Conservation (phyloP, 768 basidiomycete species). For the Russula brevipes region DNA sequence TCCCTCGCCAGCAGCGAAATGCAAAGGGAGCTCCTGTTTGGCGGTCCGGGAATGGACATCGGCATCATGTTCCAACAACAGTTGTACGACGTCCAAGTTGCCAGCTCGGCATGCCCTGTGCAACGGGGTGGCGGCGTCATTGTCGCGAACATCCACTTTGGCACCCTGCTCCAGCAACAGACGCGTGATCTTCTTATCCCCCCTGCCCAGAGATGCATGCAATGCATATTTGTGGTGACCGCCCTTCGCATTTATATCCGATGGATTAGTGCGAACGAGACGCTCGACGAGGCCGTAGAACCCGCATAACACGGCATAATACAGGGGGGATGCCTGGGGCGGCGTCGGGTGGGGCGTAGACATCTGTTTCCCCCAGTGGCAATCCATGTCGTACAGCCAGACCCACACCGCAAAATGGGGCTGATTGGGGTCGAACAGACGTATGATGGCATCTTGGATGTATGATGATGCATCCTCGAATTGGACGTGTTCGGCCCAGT, state of each 20-base stretch:
- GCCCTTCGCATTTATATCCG: background rate
- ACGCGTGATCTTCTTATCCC: background rate
- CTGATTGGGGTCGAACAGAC: background rate
- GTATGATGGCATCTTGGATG: background rate
- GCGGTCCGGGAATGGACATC: background rate
- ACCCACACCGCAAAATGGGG: conserved; percentile 6
- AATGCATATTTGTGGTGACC: background rate
- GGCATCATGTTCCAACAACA: background rate
- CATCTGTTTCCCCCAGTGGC: background rate
- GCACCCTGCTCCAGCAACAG: background rate
- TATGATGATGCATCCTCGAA: background rate
- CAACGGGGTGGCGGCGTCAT: background rate
- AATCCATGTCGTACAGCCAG: conserved; percentile 8
- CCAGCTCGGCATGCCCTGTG: background rate
- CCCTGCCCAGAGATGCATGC: background rate
- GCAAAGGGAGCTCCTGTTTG: background rate
- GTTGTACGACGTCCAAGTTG: background rate
- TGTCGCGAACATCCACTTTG: background rate
- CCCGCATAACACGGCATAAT: conserved; percentile 6
- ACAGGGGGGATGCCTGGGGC: background rate
- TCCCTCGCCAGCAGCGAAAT: background rate
- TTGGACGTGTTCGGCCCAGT: background rate
- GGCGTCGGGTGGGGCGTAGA: background rate
- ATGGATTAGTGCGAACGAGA: background rate
- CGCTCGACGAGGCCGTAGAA: background rate